These are phyloP conservation scores for Nakaseomyces glabratus DNA, from an alignment of 1,139 yeast genomes.

Conservation along the genomic window DNA sequence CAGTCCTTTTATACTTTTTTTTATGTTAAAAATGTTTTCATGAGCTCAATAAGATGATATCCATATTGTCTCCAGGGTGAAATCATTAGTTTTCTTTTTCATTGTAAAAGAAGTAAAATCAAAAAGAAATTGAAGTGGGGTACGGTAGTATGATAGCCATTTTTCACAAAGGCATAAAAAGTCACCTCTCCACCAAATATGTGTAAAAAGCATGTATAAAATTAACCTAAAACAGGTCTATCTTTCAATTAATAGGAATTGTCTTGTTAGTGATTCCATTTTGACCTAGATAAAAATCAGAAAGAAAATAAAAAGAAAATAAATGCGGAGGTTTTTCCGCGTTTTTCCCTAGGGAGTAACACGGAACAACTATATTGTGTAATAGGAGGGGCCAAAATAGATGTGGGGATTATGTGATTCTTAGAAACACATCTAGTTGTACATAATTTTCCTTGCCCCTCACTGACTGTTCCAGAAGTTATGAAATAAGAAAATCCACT, in stretches of 20 bases:
- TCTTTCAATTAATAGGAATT: background rate
- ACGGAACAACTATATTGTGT: background rate
- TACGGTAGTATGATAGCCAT: background rate
- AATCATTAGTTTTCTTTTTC: background rate
- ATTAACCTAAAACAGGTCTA: background rate
- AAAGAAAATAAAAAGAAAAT: background rate
- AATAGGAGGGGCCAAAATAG: background rate
- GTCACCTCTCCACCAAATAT: constrained; percentile 3
- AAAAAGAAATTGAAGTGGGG: background rate
- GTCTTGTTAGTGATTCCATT: background rate
- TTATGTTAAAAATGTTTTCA: background rate
- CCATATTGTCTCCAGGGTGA: no score
- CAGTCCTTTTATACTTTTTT: constrained; percentile 6
- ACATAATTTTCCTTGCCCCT: background rate
- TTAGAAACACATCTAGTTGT: background rate
- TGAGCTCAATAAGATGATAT: no score
- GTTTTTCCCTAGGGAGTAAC: background rate
- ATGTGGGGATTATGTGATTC: background rate
- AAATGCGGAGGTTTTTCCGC: background rate
- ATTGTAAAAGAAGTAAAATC: background rate
- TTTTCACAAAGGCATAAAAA: background rate
- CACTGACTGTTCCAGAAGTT: background rate
- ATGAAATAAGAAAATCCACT: no score
- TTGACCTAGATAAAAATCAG: background rate
- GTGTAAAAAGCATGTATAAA: background rate